Percentiles rank a stretch among this genome's conserved stretches.
Evolutionary conservation across 108 stramenopile genomes (phyloP).

Genomic region (Skeletonema grethae): DNA sequence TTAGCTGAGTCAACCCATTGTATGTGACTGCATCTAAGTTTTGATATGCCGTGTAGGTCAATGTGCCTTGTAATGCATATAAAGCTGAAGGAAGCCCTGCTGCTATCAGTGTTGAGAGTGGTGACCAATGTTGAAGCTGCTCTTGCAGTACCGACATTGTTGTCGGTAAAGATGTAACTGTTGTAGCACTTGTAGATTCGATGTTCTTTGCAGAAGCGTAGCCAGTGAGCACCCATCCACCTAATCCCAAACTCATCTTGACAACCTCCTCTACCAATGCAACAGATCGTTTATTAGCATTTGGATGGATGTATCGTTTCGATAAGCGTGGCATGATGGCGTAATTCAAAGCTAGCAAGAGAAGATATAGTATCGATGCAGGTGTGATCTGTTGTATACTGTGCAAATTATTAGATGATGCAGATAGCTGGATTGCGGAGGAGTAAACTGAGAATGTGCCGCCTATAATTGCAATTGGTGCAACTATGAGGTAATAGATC

Average conservation of each 20-base stretch:
- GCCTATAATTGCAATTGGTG: slow-evolving; percentile 37
- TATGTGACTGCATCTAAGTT: slow-evolving; percentile 84
- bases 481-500: slow-evolving; percentile 3
- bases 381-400: slow-evolving; percentile 35
- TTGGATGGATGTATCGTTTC: slow-evolving; percentile 60
- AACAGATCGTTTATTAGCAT: slow-evolving; percentile 56
- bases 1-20: slow-evolving; percentile 91
- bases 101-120: slow-evolving; percentile 43
- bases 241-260: slow-evolving; percentile 55
- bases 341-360: slow-evolving; percentile 81
- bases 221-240: slow-evolving; percentile 28
- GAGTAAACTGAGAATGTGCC: slow-evolving; percentile 38
- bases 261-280: slow-evolving; percentile 66
- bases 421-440: slow-evolving; percentile 14
- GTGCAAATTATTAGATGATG: slow-evolving; percentile 3
- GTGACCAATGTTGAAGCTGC: slow-evolving; percentile 46
- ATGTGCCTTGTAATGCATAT: slow-evolving; percentile 84
- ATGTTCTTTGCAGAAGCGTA: slow-evolving; percentile 4
- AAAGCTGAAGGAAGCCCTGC: slow-evolving; percentile 82
- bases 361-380: slow-evolving; percentile 54
- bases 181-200: not conserved
- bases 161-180: not conserved
- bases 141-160: not conserved
- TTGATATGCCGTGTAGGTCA: slow-evolving; percentile 74
- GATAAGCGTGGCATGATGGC: slow-evolving; percentile 81